Conservation (phyloP, 805 yeast genomes). For the Nakazawaea peltata region DNA sequence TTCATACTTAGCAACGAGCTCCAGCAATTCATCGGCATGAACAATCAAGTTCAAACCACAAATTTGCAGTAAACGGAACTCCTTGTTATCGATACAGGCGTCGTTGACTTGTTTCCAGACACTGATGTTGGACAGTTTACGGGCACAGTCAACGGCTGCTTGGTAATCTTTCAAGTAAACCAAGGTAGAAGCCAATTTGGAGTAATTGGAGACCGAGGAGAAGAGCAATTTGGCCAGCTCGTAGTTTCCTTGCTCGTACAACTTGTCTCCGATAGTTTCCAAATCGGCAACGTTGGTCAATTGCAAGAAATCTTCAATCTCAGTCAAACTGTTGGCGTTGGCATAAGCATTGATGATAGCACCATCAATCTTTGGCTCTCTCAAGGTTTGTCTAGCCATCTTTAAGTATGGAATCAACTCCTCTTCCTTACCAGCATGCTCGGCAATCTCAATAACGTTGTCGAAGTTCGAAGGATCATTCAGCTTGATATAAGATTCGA, state of each 20-base stretch:
- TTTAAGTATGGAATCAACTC: constrained; percentile 79
- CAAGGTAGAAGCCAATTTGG: constrained; percentile 93
- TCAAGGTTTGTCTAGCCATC: constrained; percentile 86
- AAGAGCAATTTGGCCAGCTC: constrained; percentile 89
- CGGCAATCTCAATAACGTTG: constrained; percentile 89
- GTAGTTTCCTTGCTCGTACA: constrained; percentile 74
- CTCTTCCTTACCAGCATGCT: constrained; percentile 93
- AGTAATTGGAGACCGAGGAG: constrained; percentile 83
- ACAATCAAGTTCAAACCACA: constrained; percentile 96
- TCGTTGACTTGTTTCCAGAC: constrained; percentile 98
- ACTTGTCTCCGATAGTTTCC: constrained; percentile 86
- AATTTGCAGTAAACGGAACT: constrained; percentile 94
- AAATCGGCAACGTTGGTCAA: constrained; percentile 91
- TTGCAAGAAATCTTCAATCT: constrained; percentile 76
- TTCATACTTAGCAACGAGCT: constrained; percentile 81
- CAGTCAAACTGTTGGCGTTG: constrained; percentile 60
- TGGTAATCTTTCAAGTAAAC: constrained; percentile 90
- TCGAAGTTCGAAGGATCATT: constrained; percentile 85
- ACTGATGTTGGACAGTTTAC: constrained; percentile 87
- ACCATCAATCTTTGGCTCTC: constrained; percentile 91
- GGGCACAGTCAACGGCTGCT: constrained; percentile 96
- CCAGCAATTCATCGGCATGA: constrained; percentile 95
- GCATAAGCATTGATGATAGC: constrained; percentile 87
- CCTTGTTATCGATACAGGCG: constrained; percentile 92
- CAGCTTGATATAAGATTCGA: constrained; percentile 86